Percentiles rank a stretch among this genome's conserved stretches.
phyloP scores from a whole-genome alignment of 1,139 yeast species.

The Kodamaea sp. region DNA sequence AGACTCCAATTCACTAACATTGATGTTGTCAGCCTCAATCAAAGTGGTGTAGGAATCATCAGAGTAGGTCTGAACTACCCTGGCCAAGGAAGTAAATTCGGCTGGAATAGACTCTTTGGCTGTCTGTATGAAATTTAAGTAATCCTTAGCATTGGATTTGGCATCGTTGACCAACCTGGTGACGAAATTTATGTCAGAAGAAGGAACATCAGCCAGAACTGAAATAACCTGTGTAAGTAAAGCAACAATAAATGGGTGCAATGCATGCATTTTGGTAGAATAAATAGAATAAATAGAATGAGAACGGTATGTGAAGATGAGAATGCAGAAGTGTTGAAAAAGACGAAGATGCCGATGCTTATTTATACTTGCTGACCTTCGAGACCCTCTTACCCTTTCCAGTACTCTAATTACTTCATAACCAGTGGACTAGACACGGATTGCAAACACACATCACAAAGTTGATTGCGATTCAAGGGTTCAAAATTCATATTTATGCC shows the following conservation, averaged over 20 bases:
- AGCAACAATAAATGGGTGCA: slow-evolving; percentile 3
- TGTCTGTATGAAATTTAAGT: slow-evolving; percentile 25
- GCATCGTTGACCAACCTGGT: slow-evolving; percentile 33
- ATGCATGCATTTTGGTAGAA: too few relatives aligned
- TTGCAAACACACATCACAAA: too few relatives aligned
- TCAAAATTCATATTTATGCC: too few relatives aligned
- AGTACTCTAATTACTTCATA: too few relatives aligned
- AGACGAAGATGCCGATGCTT: too few relatives aligned
- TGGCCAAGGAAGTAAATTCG: slow-evolving; percentile 24
- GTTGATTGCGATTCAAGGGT: too few relatives aligned
- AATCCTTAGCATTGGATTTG: slow-evolving; percentile 21
- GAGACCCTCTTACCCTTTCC: too few relatives aligned
- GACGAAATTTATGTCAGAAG: slow-evolving; percentile 24
- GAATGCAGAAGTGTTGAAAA: too few relatives aligned
- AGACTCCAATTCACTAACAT: slow-evolving; percentile 25
- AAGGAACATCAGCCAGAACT: slow-evolving; percentile 2
- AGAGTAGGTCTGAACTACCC: slow-evolving; percentile 36
- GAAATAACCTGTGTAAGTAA: slow-evolving; percentile 4
- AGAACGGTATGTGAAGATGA: too few relatives aligned
- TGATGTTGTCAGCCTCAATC: slow-evolving; percentile 19
- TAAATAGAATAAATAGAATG: too few relatives aligned
- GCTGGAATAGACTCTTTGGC: slow-evolving; percentile 25
- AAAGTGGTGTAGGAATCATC: slow-evolving; percentile 42
- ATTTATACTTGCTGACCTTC: too few relatives aligned
- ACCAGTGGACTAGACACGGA: too few relatives aligned